Evolutionary conservation across 164 flowering plant species (phyloP).

Genomic region (Annona cherimola): DNA sequence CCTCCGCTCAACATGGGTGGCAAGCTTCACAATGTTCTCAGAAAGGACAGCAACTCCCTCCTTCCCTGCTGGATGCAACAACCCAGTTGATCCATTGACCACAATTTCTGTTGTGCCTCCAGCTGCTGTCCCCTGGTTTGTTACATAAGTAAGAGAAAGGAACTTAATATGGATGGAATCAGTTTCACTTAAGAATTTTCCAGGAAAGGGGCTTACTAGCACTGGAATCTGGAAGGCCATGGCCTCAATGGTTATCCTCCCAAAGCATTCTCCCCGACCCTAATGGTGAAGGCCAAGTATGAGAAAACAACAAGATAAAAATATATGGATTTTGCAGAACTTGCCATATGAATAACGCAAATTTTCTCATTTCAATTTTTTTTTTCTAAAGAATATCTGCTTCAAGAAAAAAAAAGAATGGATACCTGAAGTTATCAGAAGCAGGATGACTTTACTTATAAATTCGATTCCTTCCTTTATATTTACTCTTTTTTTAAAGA

Average conservation of each 20-base stretch:
- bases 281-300: constrained; percentile 16
- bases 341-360: too few species aligned
- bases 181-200: not conserved
- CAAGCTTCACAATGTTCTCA: constrained; percentile 69
- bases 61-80: constrained; percentile 82
- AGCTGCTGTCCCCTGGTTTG: constrained; percentile 82
- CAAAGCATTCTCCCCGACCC: constrained; percentile 99
- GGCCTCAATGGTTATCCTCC: constrained; percentile 98
- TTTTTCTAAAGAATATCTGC: too few species aligned
- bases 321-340: too few species aligned
- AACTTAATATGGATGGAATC: not conserved
- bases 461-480: not conserved
- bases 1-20: constrained; percentile 73
- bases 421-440: too few species aligned
- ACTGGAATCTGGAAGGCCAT: constrained; percentile 98
- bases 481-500: too few species aligned
- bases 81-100: constrained; percentile 77
- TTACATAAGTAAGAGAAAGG: not conserved
- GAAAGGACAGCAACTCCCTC: constrained; percentile 85
- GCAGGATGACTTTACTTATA: too few species aligned
- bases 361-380: too few species aligned
- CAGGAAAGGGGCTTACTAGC: constrained; percentile 40
- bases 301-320: not conserved
- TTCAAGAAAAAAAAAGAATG: too few species aligned
- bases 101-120: constrained; percentile 97